phyloP scores from a whole-genome alignment of 305 asterid species.

The Stenogyne calaminthoides region DNA sequence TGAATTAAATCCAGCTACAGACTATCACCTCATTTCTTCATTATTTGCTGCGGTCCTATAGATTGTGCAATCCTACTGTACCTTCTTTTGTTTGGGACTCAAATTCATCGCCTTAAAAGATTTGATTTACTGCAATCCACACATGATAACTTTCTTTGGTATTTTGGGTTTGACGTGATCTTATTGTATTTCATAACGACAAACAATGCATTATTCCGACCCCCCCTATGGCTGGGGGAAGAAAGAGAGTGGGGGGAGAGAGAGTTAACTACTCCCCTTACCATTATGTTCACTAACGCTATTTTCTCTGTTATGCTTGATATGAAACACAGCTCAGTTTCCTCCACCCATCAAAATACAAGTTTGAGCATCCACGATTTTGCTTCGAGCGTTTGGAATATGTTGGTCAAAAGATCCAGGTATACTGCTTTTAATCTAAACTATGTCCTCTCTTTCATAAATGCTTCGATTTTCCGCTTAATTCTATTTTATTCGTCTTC shows the following conservation, averaged over 20 bases:
- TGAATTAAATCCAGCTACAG: not conserved
- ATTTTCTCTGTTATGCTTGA: conserved; percentile 4
- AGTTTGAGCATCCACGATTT: conserved; percentile 92
- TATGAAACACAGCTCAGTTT: conserved; percentile 68
- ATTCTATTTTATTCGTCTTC: not conserved
- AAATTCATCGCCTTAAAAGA: not conserved
- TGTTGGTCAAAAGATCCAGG: conserved; percentile 98
- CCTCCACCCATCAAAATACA: conserved; percentile 86
- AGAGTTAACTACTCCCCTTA: not conserved
- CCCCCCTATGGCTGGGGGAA: not conserved
- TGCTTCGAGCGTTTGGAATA: conserved; percentile 96
- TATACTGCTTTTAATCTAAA: conserved; percentile 28
- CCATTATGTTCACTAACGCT: not conserved
- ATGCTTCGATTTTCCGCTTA: not conserved
- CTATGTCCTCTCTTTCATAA: not conserved
- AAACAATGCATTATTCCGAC: not conserved
- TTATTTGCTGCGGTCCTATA: not conserved
- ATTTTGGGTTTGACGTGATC: not conserved
- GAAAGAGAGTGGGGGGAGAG: not conserved
- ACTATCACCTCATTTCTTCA: not conserved
- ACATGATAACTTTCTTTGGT: not conserved
- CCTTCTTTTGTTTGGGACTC: not conserved
- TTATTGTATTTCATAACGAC: not conserved
- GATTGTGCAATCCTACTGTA: not conserved
- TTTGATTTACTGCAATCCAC: not conserved